Base-by-base conservation (phyloP, 2,329 filamentous ascomycete species). In the Sarocladiaceae sp. region DNA sequence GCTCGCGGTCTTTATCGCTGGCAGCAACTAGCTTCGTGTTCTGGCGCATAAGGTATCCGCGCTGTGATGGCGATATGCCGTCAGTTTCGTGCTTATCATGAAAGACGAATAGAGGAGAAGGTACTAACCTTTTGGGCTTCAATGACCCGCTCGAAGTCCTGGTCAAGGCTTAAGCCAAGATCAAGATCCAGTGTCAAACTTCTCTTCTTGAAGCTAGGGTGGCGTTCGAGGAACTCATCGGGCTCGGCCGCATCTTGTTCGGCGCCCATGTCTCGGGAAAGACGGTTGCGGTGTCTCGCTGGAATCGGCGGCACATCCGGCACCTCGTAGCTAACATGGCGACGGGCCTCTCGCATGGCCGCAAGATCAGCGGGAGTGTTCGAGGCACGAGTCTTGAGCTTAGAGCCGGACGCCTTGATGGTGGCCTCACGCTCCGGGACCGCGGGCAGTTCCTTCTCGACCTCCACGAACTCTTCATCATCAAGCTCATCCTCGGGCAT, bases 21-120 rank as follows among this genome's bases (percentile, higher is more conserved):
- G 94, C 94, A 48, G 96, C 84, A 49, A 99, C 90, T 51, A 99
- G 82, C 70, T 97, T 97, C 3, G 93, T 97, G 71, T 97, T 99
- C 63, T 99, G 93, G 63, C 94, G 86, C 93, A 97, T 99, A 42
- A 97, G 79, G 65, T 99, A 99, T 53, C 94, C 94, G 75, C 95
- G 92, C 92, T 97, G 88, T 83, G 72, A 63, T 64, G 69, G n/a
- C n/a, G n/a, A n/a, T n/a, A n/a, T 78, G 63, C 74, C 65, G 79
- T 90, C 84, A 90, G 86, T 78, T 83, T 78, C 70, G 57, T 46
- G 15, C 40, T 11, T 23, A 23, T 11, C 18, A 54, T 46, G 54
- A 50, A 57, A 54, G 53, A 59, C 57, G 53, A 55, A 58, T 60
- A 62, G 57, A 33, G 31, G 28, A 50, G 54, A 63, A 62, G 61